Conservation (phyloP, 495 filamentous ascomycete species). For the Glonium stellatum region DNA sequence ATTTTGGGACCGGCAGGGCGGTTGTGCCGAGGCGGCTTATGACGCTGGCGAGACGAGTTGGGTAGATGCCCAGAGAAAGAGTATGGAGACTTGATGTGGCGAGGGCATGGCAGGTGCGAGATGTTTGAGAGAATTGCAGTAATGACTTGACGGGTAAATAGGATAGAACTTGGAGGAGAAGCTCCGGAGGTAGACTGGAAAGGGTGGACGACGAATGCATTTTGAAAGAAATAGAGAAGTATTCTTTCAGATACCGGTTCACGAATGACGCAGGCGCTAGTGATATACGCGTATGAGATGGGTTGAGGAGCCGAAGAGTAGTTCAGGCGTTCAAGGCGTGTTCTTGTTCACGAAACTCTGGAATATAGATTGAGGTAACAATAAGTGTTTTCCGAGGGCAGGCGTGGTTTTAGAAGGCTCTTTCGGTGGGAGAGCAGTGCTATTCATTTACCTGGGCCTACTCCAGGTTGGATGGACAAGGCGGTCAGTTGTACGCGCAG, state of each 20-base stretch:
- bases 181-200: slow-evolving; percentile 22
- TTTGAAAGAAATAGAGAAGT: background rate
- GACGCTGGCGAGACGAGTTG: slow-evolving; percentile 14
- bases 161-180: slow-evolving; percentile 24
- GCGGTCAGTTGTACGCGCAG: background rate
- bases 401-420: no score
- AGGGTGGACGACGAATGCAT: slow-evolving; percentile 15
- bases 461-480: background rate
- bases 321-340: no score
- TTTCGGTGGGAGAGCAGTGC: background rate
- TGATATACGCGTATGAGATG: background rate
- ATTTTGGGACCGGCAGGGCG: slow-evolving; percentile 6
- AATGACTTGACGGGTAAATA: slow-evolving; percentile 25
- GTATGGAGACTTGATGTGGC: slow-evolving; percentile 23
- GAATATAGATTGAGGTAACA: no score
- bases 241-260: background rate
- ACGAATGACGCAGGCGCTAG: background rate
- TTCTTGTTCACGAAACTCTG: no score
- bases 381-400: no score
- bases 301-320: no score
- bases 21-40: slow-evolving; percentile 15
- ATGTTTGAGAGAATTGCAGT: slow-evolving; percentile 25
- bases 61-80: slow-evolving; percentile 28
- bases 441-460: background rate
- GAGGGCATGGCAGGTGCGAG: slow-evolving; percentile 13